Base-by-base conservation (phyloP, 192 early-diverging fungal genomes). In the Podochytrium sp. region DNA sequence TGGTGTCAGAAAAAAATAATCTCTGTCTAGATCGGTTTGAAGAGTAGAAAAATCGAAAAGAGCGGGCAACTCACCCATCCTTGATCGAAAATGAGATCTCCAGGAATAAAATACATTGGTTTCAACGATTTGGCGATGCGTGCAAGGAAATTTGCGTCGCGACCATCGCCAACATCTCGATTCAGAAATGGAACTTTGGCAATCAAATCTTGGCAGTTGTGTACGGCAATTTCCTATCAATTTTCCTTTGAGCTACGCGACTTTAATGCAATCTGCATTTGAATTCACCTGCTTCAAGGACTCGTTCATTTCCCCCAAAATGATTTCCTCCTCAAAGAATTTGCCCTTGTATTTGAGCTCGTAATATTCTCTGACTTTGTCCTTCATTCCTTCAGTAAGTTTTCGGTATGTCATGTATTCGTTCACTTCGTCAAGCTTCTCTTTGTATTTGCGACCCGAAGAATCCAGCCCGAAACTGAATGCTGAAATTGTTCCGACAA, bases 391-490 rank as follows among this genome's bases (percentile, higher is more conserved):
- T 29, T 66, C 52, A 35, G 49, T 59, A 5, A 87, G 33, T 67
- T 74, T 71, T 67, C 83, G 80, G 71, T 81, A 83, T 3, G 56
- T 76, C 76, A 85, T 79, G 75, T 87, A 87, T 58, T 87, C 78
- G 41, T 79, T 77, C 12, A 87, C 79, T 80, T 87, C 83, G 43
- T 87, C 85, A 12, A 87, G 75, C 53, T 81, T 83, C 47, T 85
- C 75, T 20, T 76, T 83, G 64, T 77, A 84, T 65, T 65, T 53
- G 3, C 78, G 70, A 3, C 83, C 83, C 18, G 77, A 80, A 27
- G 81, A 71, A 57, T 87, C 85, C 33, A 87, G 62, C 3, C 85
- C 80, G 60, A 82, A 75, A 50, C 75, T 85, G 67, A 87, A 80
- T 7, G 81, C 71, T 1, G 83, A 80, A 12, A 87, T 82, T 20